Conservation (phyloP, 495 filamentous ascomycete genomes). For the Pyronema domesticum region DNA sequence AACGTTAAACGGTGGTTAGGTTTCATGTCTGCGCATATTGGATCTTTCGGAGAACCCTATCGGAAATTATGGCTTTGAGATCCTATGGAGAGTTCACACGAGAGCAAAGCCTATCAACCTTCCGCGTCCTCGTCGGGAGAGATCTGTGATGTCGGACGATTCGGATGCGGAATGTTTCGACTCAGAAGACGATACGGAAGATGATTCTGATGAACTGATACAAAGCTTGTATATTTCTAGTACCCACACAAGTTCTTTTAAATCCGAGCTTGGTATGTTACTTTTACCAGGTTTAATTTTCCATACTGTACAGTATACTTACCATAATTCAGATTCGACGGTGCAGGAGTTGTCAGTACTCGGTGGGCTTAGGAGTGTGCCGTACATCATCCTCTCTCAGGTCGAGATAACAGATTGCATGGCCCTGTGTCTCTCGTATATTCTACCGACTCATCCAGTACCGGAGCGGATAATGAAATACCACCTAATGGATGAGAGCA, state of each 20-base stretch:
- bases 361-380: slow-evolving; percentile 16
- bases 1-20: slow-evolving; percentile 8
- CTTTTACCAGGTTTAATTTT: neutral
- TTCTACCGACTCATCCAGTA: slow-evolving; percentile 12
- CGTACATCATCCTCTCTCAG: slow-evolving; percentile 19
- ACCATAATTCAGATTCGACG: neutral
- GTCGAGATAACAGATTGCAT: slow-evolving; percentile 12
- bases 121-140: slow-evolving; percentile 1
- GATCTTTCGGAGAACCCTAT: slow-evolving; percentile 20
- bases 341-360: slow-evolving; percentile 7
- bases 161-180: slow-evolving; percentile 19
- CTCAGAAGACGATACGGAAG: slow-evolving; percentile 12
- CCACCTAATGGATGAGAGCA: slow-evolving; percentile 6
- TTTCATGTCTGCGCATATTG: slow-evolving; percentile 15
- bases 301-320: neutral
- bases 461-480: slow-evolving; percentile 14
- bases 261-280: neutral
- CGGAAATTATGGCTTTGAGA: slow-evolving; percentile 18
- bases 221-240: neutral
- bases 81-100: slow-evolving; percentile 14
- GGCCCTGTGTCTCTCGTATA: slow-evolving; percentile 19
- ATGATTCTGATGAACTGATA: slow-evolving; percentile 7
- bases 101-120: slow-evolving; percentile 15
- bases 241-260: neutral
- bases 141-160: slow-evolving; percentile 6